Percentiles rank a stretch among this genome's conserved stretches.
Conservation (phyloP, 352 stramenopile genomes). For the Phytophthora fragariae region DNA sequence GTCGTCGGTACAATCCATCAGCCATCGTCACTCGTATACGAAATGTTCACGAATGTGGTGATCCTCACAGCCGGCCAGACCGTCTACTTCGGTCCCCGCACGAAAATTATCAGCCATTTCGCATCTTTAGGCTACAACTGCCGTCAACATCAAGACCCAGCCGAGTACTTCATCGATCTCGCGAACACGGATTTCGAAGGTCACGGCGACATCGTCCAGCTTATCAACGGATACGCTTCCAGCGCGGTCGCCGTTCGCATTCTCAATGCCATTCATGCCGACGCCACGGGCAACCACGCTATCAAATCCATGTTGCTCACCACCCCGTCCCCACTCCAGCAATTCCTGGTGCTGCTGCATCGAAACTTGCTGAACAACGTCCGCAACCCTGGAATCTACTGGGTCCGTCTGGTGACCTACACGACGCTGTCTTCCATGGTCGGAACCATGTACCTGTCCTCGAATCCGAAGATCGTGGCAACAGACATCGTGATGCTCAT, state of each 20-base stretch:
- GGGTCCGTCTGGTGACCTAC: conserved; percentile 79
- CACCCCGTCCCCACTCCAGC: conserved; percentile 40
- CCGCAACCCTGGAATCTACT: conserved; percentile 75
- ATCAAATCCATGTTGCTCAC: conserved; percentile 24
- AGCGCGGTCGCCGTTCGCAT: conserved; percentile 20
- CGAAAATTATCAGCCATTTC: conserved; percentile 50
- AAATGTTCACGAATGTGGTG: conserved; percentile 68
- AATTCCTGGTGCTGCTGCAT: conserved; percentile 62
- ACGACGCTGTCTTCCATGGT: conserved; percentile 68
- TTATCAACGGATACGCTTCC: conserved; percentile 23
- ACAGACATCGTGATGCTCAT: conserved; percentile 64
- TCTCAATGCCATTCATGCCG: conserved; percentile 21
- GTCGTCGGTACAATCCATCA: conserved; percentile 88
- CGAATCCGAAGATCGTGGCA: conserved; percentile 33
- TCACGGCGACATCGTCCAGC: conserved; percentile 22
- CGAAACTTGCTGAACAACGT: conserved; percentile 67
- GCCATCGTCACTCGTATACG: conserved; percentile 69
- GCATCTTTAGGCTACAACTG: conserved; percentile 53
- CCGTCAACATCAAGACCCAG: conserved; percentile 65
- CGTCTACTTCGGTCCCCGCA: conserved; percentile 89
- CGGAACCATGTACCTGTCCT: conserved; percentile 73
- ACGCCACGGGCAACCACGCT: neutral
- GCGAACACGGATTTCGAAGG: conserved; percentile 65
- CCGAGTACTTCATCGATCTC: conserved; percentile 64
- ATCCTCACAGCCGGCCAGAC: conserved; percentile 80